phyloP scores from a whole-genome alignment of 2,329 filamentous ascomycete species.

The Ilyonectria mors-panacis region DNA sequence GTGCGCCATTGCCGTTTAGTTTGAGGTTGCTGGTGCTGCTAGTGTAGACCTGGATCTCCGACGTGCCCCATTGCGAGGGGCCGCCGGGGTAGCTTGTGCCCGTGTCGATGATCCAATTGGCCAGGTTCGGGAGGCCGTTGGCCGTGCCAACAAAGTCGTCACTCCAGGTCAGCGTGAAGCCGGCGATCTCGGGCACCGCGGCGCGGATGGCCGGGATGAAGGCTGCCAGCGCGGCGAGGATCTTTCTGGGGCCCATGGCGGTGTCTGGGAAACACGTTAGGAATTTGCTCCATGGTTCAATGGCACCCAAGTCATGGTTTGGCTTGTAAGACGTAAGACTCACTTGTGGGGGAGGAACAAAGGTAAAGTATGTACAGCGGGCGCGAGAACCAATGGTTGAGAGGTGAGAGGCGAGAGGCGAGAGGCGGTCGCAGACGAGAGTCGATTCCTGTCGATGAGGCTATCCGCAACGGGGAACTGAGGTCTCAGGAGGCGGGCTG shows the following conservation, averaged over 20 bases:
- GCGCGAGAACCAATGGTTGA: not conserved
- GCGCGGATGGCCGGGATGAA: not conserved
- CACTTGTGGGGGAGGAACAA: not conserved
- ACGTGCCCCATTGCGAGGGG: conserved; percentile 63
- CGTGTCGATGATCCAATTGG: conserved; percentile 61
- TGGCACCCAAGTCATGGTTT: not conserved
- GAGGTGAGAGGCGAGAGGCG: not conserved
- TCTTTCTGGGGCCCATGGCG: not conserved
- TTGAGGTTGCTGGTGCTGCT: conserved; percentile 56
- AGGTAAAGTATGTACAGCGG: not conserved
- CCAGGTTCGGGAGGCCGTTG: conserved; percentile 52
- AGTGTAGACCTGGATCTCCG: conserved; percentile 64
- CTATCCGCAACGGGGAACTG: not conserved
- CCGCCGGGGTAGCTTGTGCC: conserved; percentile 65
- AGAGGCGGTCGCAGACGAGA: not conserved
- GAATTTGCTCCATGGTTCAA: not conserved
- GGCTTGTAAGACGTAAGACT: not conserved
- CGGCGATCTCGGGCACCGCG: conserved; percentile 34
- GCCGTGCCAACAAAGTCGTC: conserved; percentile 54
- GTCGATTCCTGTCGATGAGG: not conserved
- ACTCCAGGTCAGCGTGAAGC: conserved; percentile 42
- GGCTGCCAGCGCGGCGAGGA: not conserved
- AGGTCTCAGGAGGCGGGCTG: not conserved
- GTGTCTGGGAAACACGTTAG: not conserved
- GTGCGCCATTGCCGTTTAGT: conserved; percentile 53